Percentiles rank a stretch among this genome's conserved stretches.
Conservation (phyloP, 345 rosid genomes). For the Dipteronia dyeriana region DNA sequence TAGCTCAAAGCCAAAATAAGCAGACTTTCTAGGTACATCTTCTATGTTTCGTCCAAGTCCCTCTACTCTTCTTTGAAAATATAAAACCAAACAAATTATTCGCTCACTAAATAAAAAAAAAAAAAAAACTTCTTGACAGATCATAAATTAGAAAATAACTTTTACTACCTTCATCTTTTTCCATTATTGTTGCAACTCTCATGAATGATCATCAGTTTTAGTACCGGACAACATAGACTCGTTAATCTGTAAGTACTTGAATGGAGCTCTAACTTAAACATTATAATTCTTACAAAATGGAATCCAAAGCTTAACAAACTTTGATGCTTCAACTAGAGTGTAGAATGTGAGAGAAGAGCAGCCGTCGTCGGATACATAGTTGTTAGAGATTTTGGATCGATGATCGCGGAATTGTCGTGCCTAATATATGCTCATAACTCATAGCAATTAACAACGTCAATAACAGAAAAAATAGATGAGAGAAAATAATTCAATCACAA, state of each 20-base stretch:
- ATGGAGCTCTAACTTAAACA: constrained; percentile 59
- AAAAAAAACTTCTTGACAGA: too few relatives aligned
- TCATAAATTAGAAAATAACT: too few relatives aligned
- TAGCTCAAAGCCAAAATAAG: constrained; percentile 21
- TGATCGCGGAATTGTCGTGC: too few relatives aligned
- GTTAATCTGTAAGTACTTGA: constrained; percentile 44
- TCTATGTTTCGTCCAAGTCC: constrained; percentile 43
- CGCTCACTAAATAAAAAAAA: too few relatives aligned
- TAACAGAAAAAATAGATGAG: too few relatives aligned
- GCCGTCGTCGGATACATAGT: constrained; percentile 53
- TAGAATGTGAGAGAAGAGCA: constrained; percentile 58
- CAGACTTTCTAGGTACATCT: constrained; percentile 27
- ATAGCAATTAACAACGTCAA: too few relatives aligned
- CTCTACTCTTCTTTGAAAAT: constrained; percentile 48
- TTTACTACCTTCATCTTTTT: constrained; percentile 37
- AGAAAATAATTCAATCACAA: too few relatives aligned
- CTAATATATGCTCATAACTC: too few relatives aligned
- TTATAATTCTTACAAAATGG: constrained; percentile 33
- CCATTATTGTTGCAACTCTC: constrained; percentile 48
- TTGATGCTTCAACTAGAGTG: constrained; percentile 58
- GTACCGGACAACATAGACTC: neutral
- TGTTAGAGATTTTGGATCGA: too few relatives aligned
- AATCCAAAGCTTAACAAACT: constrained; percentile 41
- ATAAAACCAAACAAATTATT: too few relatives aligned
- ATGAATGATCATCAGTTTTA: neutral